phyloP scores from a whole-genome alignment of 345 rosid genomes.

The Trapa bicornis region DNA sequence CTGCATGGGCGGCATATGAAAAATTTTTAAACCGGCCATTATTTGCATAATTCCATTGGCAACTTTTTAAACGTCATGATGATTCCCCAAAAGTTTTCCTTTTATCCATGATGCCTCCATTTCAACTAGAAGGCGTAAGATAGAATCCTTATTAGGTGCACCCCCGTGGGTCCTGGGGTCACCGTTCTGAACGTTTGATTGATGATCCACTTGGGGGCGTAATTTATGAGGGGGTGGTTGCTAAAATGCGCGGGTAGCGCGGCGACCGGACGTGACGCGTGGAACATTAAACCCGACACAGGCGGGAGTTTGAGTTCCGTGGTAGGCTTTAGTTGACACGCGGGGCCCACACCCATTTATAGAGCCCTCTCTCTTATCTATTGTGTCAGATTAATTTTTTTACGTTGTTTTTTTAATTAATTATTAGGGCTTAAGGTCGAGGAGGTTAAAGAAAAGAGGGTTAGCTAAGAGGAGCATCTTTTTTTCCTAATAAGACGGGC shows the following conservation, averaged over 20 bases:
- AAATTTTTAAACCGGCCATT: too few relatives aligned
- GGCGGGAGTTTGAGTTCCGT: slow-evolving; percentile 14
- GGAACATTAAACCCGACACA: slow-evolving; percentile 5
- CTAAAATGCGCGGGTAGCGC: not conserved
- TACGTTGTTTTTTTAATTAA: too few relatives aligned
- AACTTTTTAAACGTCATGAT: too few relatives aligned
- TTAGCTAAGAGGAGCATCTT: not conserved
- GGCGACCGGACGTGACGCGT: not conserved
- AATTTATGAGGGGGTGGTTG: not conserved
- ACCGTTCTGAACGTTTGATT: too few relatives aligned
- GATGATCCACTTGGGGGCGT: not conserved
- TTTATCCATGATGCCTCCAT: too few relatives aligned
- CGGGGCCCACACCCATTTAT: slow-evolving; percentile 2
- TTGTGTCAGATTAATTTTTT: not conserved
- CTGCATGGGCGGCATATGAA: too few relatives aligned
- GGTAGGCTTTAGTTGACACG: not conserved
- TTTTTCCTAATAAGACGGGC: slow-evolving; percentile 1
- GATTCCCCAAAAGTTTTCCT: too few relatives aligned
- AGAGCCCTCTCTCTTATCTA: not conserved
- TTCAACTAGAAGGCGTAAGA: too few relatives aligned
- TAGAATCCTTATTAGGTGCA: too few relatives aligned
- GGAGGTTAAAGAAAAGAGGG: slow-evolving; percentile 1
- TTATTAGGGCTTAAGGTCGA: too few relatives aligned
- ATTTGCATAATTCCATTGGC: too few relatives aligned
- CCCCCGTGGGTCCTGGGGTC: too few relatives aligned